Conservation (phyloP, 2,329 filamentous ascomycete genomes). For the Penicillium sp. region DNA sequence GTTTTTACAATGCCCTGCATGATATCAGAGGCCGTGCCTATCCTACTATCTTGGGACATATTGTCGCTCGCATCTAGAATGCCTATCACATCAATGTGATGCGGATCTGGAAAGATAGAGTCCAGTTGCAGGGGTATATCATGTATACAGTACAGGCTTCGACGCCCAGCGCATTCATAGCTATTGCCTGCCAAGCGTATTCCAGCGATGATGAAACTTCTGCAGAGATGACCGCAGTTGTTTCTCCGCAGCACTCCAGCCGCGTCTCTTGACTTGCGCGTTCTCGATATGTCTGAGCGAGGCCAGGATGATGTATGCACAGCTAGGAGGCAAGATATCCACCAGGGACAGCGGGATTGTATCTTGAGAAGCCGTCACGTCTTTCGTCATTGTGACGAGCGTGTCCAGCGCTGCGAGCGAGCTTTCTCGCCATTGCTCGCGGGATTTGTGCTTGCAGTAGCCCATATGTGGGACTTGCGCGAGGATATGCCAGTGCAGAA, state of each 20-base stretch:
- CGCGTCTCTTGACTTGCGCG: not conserved
- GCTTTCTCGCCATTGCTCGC: conserved; percentile 8
- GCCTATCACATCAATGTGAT: too few relatives aligned
- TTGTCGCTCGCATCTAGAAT: too few relatives aligned
- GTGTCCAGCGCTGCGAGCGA: conserved; percentile 22
- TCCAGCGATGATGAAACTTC: conserved; percentile 5
- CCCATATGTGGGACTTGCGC: conserved; percentile 2
- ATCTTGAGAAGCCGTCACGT: conserved; percentile 15
- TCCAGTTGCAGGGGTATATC: too few relatives aligned
- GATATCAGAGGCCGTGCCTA: too few relatives aligned
- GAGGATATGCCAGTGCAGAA: conserved; percentile 18
- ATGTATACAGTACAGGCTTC: too few relatives aligned
- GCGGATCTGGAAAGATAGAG: too few relatives aligned
- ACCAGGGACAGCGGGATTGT: not conserved
- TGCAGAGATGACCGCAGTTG: not conserved
- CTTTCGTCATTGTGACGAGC: conserved; percentile 21
- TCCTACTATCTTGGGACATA: too few relatives aligned
- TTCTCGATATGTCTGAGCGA: conserved; percentile 2
- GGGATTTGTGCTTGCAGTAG: conserved; percentile 5
- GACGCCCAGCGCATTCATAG: too few relatives aligned
- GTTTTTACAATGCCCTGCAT: too few relatives aligned
- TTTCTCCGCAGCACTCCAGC: not conserved
- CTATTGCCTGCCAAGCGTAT: too few relatives aligned
- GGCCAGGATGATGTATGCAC: conserved; percentile 1
- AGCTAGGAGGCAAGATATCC: conserved; percentile 7